These are phyloP conservation scores for Phoma sp. DNA, from an alignment of 2,329 filamentous ascomycete genomes.

Conservation along the genomic window DNA sequence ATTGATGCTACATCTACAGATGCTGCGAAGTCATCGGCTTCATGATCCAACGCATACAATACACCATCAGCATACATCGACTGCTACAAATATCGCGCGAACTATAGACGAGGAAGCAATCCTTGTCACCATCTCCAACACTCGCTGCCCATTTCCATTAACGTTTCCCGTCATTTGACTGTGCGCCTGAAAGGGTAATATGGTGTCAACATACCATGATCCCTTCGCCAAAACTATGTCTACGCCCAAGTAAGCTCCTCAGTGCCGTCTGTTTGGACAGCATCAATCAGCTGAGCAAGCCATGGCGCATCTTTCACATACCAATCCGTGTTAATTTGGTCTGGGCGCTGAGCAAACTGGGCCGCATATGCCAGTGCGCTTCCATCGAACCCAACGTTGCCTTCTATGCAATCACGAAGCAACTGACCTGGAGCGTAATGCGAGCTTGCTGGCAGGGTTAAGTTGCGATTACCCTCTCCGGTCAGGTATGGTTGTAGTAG, in stretches of 20 bases:
- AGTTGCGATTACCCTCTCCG: background rate
- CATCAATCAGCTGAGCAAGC: conserved; percentile 8
- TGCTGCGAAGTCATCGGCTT: too few relatives aligned
- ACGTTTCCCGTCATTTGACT: too few relatives aligned
- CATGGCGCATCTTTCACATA: conserved; percentile 8
- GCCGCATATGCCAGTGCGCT: conserved; percentile 20
- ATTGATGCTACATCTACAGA: background rate
- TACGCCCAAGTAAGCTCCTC: too few relatives aligned
- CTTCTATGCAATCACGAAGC: conserved; percentile 20
- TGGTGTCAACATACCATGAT: too few relatives aligned
- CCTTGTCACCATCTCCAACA: too few relatives aligned
- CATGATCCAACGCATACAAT: too few relatives aligned
- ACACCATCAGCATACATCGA: too few relatives aligned
- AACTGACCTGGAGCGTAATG: conserved; percentile 1
- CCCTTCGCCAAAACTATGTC: too few relatives aligned
- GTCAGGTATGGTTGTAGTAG: background rate
- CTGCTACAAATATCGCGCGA: too few relatives aligned
- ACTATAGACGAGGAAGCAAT: too few relatives aligned
- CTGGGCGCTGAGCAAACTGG: conserved; percentile 8
- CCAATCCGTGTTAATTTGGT: conserved; percentile 3
- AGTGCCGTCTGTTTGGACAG: background rate
- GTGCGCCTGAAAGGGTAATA: too few relatives aligned
- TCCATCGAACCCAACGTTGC: conserved; percentile 3
- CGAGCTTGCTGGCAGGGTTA: background rate
- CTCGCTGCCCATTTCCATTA: too few relatives aligned